These are phyloP conservation scores for Gorgonomyces haynaldii DNA, from an alignment of 192 early-diverging fungal species.

Conservation along the genomic window DNA sequence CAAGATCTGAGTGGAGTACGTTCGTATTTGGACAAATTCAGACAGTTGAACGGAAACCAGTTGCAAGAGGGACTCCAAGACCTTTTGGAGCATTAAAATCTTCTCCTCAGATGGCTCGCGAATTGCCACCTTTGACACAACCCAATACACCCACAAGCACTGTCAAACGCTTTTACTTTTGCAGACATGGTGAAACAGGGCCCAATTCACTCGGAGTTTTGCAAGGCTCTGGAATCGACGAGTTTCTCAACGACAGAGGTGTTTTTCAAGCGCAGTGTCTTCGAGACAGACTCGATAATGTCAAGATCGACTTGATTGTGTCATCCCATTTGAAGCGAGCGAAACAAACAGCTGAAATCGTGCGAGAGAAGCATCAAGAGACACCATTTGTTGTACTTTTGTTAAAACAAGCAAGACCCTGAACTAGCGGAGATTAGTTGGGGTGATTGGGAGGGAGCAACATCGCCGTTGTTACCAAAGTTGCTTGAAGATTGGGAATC, in stretches of 20 bases:
- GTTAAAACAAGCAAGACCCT: no score
- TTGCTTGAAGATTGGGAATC: constrained; percentile 30
- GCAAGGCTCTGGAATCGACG: constrained; percentile 35
- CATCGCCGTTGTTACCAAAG: constrained; percentile 11
- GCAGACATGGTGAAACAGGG: constrained; percentile 40
- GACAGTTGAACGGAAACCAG: no score
- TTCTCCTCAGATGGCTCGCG: background rate
- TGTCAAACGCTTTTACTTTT: constrained; percentile 38
- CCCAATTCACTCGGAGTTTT: constrained; percentile 31
- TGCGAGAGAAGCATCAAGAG: constrained; percentile 18
- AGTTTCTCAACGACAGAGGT: constrained; percentile 23
- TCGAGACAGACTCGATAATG: constrained; percentile 7
- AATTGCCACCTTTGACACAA: background rate
- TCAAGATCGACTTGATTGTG: constrained; percentile 26
- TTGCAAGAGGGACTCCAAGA: no score
- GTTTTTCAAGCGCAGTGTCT: constrained; percentile 21
- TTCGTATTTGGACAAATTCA: no score
- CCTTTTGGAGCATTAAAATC: no score
- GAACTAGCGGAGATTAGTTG: constrained; percentile 39
- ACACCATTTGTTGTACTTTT: constrained; percentile 20
- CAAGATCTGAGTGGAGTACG: no score
- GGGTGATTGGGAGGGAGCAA: constrained; percentile 40
- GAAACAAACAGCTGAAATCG: constrained; percentile 29
- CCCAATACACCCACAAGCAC: background rate
- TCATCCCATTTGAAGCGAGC: constrained; percentile 28